Evolutionary conservation across 306 rosid genomes (phyloP).

Genomic region (Pterocarpus santalinus): DNA sequence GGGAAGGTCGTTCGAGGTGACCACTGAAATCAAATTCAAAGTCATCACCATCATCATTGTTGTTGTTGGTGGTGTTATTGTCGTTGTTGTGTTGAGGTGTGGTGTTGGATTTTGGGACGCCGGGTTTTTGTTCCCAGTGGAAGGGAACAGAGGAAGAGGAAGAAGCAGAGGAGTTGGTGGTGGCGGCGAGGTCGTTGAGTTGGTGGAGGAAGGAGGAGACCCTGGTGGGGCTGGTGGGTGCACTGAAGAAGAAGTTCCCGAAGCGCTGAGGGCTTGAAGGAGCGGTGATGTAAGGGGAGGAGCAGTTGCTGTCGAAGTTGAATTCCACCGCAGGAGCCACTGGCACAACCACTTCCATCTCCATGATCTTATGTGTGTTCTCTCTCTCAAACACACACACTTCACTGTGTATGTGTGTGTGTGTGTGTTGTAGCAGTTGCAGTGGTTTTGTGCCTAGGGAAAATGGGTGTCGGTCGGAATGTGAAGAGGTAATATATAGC

Average conservation of each 20-base stretch:
- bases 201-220: slow-evolving; percentile 53
- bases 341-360: slow-evolving; percentile 53
- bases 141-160: slow-evolving; percentile 61
- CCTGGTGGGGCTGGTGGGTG: slow-evolving; percentile 86
- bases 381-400: too few relatives aligned
- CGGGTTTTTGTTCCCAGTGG: slow-evolving; percentile 73
- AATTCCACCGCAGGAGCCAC: slow-evolving; percentile 54
- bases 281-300: slow-evolving; percentile 91
- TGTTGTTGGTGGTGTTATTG: too few relatives aligned
- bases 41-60: slow-evolving; percentile 38
- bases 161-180: not conserved
- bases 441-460: slow-evolving; percentile 12
- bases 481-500: slow-evolving; percentile 43
- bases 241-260: slow-evolving; percentile 73
- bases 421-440: too few relatives aligned
- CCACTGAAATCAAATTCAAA: slow-evolving; percentile 75
- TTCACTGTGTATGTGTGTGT: not conserved
- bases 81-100: not conserved
- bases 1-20: slow-evolving; percentile 53
- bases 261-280: slow-evolving; percentile 90
- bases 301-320: slow-evolving; percentile 81
- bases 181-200: not conserved
- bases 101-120: slow-evolving; percentile 53
- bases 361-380: slow-evolving; percentile 14
- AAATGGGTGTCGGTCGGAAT: slow-evolving; percentile 44